Base-by-base conservation (phyloP, 176 grass and related monocot genomes). In the Rhynchospora breviuscula region DNA sequence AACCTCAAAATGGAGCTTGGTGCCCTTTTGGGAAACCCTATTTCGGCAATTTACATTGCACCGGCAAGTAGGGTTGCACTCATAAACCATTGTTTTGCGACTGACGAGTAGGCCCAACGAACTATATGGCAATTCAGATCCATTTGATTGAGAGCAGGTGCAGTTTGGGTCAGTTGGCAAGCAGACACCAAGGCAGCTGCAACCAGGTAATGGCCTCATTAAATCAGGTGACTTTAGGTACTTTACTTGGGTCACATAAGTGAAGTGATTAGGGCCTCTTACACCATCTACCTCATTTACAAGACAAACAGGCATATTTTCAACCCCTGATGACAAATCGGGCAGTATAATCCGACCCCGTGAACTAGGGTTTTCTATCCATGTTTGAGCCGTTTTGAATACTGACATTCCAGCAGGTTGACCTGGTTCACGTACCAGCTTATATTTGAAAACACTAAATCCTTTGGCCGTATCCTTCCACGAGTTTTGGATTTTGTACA, bases 261-360 rank as follows among this genome's bases (percentile, higher is more conserved):
- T 89, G 86, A 98, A 98, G 88, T 75, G 86, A 21, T 60, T 81
- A 35, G 95, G 95, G 79, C 87, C 89, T 89, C 90, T 91, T 78
- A 91, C 92, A 79, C 57, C 44, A 88, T 97, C 79, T 79, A 94
- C 47, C 67, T 94, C 90, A 89, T 94, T 97, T 40, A 97, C 86
- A 88, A 98, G 90, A 87, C 86, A 90, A 86, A 98, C 92, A 57
- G 95, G 92, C 57, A 85, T 87, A 77, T 88, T 90, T 91, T 98
- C 95, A 69, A 78, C 53, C 54, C 90, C 95, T 58, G 92, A 92
- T 69, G 95, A 94, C 83, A 98, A 81, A 88, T 98, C 95, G 29
- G 92, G 86, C 33, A 91, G 79, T 88, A 98, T 84, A 79, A 94
- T 85, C 49, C 10, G 83, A 33, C 90, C 85, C 83, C 95, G 90